A percentile compares a stretch with the other conserved stretches of the same genome.
Conservation (phyloP, 2,329 filamentous ascomycete species). For the Trichophaea hybrida region DNA sequence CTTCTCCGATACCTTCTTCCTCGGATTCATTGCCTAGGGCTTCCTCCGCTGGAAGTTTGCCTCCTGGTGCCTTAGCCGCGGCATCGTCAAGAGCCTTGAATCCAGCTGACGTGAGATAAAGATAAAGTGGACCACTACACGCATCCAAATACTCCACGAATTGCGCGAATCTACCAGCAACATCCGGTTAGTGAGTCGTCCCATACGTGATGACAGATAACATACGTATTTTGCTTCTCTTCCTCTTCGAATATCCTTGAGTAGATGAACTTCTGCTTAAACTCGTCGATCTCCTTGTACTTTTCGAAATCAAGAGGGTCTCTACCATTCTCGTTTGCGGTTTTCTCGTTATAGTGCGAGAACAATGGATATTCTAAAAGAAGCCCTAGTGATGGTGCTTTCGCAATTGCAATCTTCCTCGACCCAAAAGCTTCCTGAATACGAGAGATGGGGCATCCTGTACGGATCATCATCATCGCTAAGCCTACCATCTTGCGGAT, state of each 20-base stretch:
- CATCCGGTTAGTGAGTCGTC: background rate
- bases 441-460: slow-evolving; percentile 56
- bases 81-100: slow-evolving; percentile 23
- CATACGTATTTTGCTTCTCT: slow-evolving; percentile 72
- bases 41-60: background rate
- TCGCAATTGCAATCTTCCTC: slow-evolving; percentile 72
- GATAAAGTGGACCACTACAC: slow-evolving; percentile 21
- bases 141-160: slow-evolving; percentile 27
- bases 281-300: slow-evolving; percentile 65
- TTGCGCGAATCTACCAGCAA: slow-evolving; percentile 22
- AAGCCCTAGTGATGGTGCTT: slow-evolving; percentile 77
- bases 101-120: slow-evolving; percentile 25
- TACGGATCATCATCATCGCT: slow-evolving; percentile 70
- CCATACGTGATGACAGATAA: slow-evolving; percentile 24
- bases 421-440: slow-evolving; percentile 60
- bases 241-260: slow-evolving; percentile 81
- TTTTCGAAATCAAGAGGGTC: slow-evolving; percentile 64
- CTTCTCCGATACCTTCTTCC: background rate
- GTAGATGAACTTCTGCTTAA: slow-evolving; percentile 89
- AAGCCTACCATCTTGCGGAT: slow-evolving; percentile 98
- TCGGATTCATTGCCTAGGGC: background rate
- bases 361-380: slow-evolving; percentile 86
- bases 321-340: slow-evolving; percentile 47
- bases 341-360: slow-evolving; percentile 68
- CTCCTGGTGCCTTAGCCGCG: background rate